phyloP scores from a whole-genome alignment of 2,329 filamentous ascomycete genomes.

The Aureobasidium sp. region DNA sequence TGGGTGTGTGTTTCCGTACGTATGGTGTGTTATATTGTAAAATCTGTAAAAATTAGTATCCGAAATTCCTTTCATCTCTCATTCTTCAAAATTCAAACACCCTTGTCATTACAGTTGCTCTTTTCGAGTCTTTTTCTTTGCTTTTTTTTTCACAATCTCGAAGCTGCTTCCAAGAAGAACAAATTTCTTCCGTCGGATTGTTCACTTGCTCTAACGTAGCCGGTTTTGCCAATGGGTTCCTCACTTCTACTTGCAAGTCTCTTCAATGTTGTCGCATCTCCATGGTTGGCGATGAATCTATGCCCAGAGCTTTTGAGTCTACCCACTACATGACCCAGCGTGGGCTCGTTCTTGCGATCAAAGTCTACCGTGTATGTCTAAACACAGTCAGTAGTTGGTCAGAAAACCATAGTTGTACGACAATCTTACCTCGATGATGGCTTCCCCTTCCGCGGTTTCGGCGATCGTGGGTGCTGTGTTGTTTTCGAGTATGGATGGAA shows the following conservation, averaged over 20 bases:
- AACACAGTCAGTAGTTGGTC: not conserved
- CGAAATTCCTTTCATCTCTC: no score
- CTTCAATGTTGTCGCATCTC: slow-evolving; percentile 53
- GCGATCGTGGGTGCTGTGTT: slow-evolving; percentile 42
- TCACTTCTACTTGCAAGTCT: slow-evolving; percentile 46
- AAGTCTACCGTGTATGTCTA: slow-evolving; percentile 70
- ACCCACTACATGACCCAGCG: slow-evolving; percentile 58
- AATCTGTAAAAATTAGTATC: no score
- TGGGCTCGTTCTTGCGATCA: slow-evolving; percentile 54
- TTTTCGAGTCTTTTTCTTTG: no score
- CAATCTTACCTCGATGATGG: slow-evolving; percentile 57
- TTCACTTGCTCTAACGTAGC: slow-evolving; percentile 44
- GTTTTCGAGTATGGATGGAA: slow-evolving; percentile 49
- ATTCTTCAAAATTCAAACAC: no score
- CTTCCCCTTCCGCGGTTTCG: slow-evolving; percentile 55
- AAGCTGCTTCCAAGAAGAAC: slow-evolving; percentile 31
- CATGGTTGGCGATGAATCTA: slow-evolving; percentile 66
- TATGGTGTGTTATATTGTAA: no score
- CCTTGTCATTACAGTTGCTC: no score
- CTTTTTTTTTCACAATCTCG: not conserved
- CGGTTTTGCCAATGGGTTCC: slow-evolving; percentile 57
- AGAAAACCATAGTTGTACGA: not conserved
- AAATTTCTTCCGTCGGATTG: slow-evolving; percentile 41
- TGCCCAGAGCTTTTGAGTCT: slow-evolving; percentile 48
- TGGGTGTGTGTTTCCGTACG: no score